Percentiles rank a stretch among this genome's conserved stretches.
Evolutionary conservation across 2,329 filamentous ascomycete species (phyloP).

Genomic region (Colletotrichum orbiculare): DNA sequence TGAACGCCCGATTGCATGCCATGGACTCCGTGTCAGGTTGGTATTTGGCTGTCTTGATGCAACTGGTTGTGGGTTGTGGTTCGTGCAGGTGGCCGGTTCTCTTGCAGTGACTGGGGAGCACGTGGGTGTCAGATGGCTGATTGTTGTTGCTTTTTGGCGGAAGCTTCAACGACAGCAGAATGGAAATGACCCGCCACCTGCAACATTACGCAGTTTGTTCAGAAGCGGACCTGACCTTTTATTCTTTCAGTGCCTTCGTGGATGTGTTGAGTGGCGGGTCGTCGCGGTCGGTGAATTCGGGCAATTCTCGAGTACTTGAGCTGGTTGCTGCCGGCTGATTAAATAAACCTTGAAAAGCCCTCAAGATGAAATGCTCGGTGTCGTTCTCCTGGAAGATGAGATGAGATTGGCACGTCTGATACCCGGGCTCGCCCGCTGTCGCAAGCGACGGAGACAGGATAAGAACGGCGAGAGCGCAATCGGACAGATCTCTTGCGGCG

Average conservation of each 20-base stretch:
- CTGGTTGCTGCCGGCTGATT: too few species aligned
- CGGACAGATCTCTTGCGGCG: conserved; percentile 24
- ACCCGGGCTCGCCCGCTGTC: conserved; percentile 2
- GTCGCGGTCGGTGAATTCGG: too few species aligned
- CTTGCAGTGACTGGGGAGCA: conserved; percentile 14
- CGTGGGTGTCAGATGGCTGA: conserved; percentile 14
- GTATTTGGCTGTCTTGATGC: conserved; percentile 8
- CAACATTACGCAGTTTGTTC: conserved; percentile 11
- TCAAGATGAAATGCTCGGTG: too few species aligned
- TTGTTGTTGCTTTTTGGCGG: conserved; percentile 4
- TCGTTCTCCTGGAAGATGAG: too few species aligned
- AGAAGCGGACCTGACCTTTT: too few species aligned
- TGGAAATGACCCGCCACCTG: conserved; percentile 12
- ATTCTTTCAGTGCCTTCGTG: too few species aligned
- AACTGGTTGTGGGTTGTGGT: conserved; percentile 7
- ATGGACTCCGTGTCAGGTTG: too few species aligned
- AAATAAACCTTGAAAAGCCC: too few species aligned
- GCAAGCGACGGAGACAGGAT: not conserved
- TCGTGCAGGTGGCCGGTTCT: conserved; percentile 17
- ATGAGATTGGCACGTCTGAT: not conserved
- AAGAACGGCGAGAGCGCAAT: conserved; percentile 13
- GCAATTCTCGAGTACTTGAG: too few species aligned
- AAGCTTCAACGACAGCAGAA: conserved; percentile 5
- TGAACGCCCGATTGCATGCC: too few species aligned
- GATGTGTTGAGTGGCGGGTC: too few species aligned